phyloP scores from a whole-genome alignment of 2,329 filamentous ascomycete species.

The Curvularia sp. region DNA sequence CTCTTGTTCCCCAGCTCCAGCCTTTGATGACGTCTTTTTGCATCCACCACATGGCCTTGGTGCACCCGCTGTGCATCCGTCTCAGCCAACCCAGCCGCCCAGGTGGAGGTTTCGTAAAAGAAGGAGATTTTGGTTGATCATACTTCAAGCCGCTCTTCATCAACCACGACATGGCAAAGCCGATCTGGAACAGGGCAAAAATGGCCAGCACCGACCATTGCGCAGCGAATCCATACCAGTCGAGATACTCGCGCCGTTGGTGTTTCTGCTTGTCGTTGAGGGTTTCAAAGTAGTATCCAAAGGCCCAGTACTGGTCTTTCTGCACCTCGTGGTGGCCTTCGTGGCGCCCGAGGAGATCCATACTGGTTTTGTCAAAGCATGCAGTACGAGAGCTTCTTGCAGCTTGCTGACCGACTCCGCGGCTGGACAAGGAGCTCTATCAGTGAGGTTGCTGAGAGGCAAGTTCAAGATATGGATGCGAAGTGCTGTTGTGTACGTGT shows the following conservation, averaged over 20 bases:
- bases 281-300: constrained; percentile 62
- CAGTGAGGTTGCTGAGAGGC: neutral
- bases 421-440: neutral
- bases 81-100: constrained; percentile 34
- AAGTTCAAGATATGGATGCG: neutral
- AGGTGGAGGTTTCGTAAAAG: constrained; percentile 45
- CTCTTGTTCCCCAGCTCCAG: constrained; percentile 60
- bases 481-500: constrained; percentile 15
- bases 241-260: constrained; percentile 60
- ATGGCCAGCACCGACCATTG: constrained; percentile 61
- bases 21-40: constrained; percentile 53
- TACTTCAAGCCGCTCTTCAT: constrained; percentile 34
- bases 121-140: constrained; percentile 53
- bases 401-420: neutral
- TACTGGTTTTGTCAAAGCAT: constrained; percentile 6
- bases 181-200: constrained; percentile 53
- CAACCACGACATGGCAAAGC: constrained; percentile 48
- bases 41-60: constrained; percentile 53
- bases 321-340: constrained; percentile 35
- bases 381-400: neutral
- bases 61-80: constrained; percentile 32
- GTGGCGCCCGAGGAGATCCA: constrained; percentile 31
- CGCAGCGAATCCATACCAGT: constrained; percentile 62
- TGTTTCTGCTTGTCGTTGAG: constrained; percentile 59
- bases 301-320: constrained; percentile 36